Base-by-base conservation (phyloP, 1,284 basidiomycete genomes). In the Neonothopanus nambi region DNA sequence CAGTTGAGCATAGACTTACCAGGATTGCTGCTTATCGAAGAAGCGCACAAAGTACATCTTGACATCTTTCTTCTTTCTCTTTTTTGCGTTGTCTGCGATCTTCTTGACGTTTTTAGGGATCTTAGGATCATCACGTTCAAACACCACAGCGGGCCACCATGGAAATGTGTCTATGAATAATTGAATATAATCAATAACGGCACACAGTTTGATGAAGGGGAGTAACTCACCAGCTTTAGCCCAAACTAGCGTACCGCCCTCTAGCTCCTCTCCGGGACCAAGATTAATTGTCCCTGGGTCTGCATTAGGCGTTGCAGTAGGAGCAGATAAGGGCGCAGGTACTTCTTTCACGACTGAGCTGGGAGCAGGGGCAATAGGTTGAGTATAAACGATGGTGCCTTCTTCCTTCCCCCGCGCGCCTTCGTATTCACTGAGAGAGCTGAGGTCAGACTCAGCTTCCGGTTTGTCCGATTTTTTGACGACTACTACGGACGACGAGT, bases 61-160 rank as follows among this genome's bases (percentile, higher is more conserved):
- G 7, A 63, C 68, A 20, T 73, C 71, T 11, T 58, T 69, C 46
- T 62, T 71, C 18, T 74, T 67, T 57, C 67, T 62, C 52, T 56
- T 37, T 57, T 52, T 26, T 23, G 40, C 42, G 23, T 58, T 52
- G 18, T 68, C 65, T 51, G 77, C 61, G 38, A 57, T 42, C 24
- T 23, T 51, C 33, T 44, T 45, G 28, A 89, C 79, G 3, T 70
- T 69, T 5, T 59, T 55, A 2, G 86, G 85, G 28, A 91, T 77
- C 1, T 64, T 62, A 3, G 72, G 66, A 41, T 81, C 77, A 28
- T 82, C 77, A 20, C 74, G 72, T 23, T 83, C 78, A 52, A 71
- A 80, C 12, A 87, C 70, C 0, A 82, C 77, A 18, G 80, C 84
- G 37, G 85, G 84, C 81, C 82, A 87, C 81, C 81, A 87, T 12